A percentile compares a stretch with the other conserved stretches of the same genome.
Evolutionary conservation across 1,139 yeast species (phyloP).

Genomic region (Scheffersomyces illinoinensis): DNA sequence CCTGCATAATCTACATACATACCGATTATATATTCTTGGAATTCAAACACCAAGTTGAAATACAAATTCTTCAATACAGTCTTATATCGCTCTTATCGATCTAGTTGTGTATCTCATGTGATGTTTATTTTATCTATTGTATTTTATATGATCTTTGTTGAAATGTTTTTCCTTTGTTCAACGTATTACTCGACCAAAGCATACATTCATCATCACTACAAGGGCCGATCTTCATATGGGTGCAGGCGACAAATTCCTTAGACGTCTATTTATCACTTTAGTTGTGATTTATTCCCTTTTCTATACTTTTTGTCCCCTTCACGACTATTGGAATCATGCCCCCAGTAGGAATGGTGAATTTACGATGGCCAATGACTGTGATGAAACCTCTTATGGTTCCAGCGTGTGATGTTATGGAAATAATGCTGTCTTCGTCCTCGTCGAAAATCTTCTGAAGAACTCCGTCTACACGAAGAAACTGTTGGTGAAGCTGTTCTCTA

Average conservation of each 20-base stretch:
- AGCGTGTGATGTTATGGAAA: slow-evolving; percentile 62
- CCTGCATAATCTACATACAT: too few species aligned
- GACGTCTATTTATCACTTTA: background rate
- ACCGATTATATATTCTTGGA: too few species aligned
- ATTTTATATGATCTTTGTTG: too few species aligned
- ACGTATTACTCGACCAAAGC: background rate
- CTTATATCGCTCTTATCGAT: too few species aligned
- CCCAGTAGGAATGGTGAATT: slow-evolving; percentile 60
- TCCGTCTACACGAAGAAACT: slow-evolving; percentile 47
- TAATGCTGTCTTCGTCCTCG: slow-evolving; percentile 33
- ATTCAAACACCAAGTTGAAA: too few species aligned
- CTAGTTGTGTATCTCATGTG: background rate
- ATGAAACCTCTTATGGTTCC: slow-evolving; percentile 59
- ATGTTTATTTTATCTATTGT: too few species aligned
- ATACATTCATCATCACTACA: background rate
- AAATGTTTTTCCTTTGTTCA: background rate
- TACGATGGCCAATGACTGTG: slow-evolving; percentile 53
- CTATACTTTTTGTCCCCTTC: slow-evolving; percentile 29
- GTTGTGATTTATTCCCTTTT: background rate
- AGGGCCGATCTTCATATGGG: background rate
- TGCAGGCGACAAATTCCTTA: background rate
- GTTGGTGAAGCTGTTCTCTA: slow-evolving; percentile 51
- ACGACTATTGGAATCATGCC: slow-evolving; percentile 67
- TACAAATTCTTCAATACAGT: background rate
- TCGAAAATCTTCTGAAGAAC: slow-evolving; percentile 56